These are phyloP conservation scores for Psilocybe mexicana DNA, from an alignment of 1,284 basidiomycete genomes.

Conservation along the genomic window DNA sequence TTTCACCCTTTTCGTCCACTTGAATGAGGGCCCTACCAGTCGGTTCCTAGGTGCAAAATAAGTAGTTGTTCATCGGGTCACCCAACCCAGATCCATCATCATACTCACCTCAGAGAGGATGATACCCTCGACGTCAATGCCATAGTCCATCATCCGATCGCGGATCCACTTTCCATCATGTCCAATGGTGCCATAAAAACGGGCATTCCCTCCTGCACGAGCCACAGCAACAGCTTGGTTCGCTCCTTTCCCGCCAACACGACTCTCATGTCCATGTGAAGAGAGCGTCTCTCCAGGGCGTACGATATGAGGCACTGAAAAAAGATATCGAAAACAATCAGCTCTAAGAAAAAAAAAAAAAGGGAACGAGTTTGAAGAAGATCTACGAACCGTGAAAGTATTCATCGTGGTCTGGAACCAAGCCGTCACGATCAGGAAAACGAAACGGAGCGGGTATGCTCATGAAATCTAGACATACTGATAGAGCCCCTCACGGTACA, in stretches of 20 bases:
- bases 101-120: conserved; percentile 39
- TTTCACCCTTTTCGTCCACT: conserved; percentile 54
- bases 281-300: conserved; percentile 59
- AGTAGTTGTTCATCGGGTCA: background rate
- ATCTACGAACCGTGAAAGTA: conserved; percentile 50
- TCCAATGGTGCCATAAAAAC: conserved; percentile 51
- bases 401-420: conserved; percentile 51
- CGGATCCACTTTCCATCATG: conserved; percentile 49
- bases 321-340: background rate
- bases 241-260: conserved; percentile 58
- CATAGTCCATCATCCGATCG: conserved; percentile 36
- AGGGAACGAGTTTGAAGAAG: no score
- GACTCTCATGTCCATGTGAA: conserved; percentile 45
- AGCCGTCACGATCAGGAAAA: background rate
- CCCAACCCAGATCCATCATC: background rate
- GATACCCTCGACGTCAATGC: conserved; percentile 41
- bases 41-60: conserved; percentile 34
- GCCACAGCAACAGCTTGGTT: conserved; percentile 60
- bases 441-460: background rate
- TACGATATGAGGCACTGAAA: conserved; percentile 49
- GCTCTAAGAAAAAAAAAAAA: background rate
- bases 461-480: conserved; percentile 37
- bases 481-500: conserved; percentile 57
- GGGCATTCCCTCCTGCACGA: conserved; percentile 43
- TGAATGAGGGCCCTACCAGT: conserved; percentile 62